These are phyloP conservation scores for Mycena polygramma DNA, from an alignment of 768 basidiomycete genomes.

Conservation along the genomic window DNA sequence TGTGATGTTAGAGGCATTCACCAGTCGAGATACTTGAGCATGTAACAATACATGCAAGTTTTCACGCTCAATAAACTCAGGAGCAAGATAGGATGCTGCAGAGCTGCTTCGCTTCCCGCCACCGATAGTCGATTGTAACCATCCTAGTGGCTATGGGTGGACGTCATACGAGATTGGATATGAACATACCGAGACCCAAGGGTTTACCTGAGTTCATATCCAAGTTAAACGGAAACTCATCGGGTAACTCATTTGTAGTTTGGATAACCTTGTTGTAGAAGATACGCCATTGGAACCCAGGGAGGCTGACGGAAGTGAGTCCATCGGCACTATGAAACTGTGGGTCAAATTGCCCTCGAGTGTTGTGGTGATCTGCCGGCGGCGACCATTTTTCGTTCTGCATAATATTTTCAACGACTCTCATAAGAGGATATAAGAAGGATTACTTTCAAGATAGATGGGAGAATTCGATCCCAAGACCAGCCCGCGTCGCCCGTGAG, in stretches of 20 bases:
- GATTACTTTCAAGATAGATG: constrained; percentile 47
- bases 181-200: too few relatives aligned
- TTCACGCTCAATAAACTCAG: constrained; percentile 39
- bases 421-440: background rate
- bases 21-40: constrained; percentile 38
- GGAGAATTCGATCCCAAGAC: constrained; percentile 49
- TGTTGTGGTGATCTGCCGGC: constrained; percentile 55
- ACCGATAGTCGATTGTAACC: constrained; percentile 42
- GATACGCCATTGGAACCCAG: constrained; percentile 45
- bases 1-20: background rate
- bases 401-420: background rate
- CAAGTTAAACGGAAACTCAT: too few relatives aligned
- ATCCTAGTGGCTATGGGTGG: constrained; percentile 44
- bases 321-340: constrained; percentile 51
- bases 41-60: constrained; percentile 47
- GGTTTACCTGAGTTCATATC: too few relatives aligned
- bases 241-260: constrained; percentile 39
- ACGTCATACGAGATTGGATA: constrained; percentile 45
- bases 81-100: constrained; percentile 46
- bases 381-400: constrained; percentile 53
- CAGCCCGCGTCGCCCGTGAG: constrained; percentile 51
- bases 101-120: constrained; percentile 37
- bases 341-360: constrained; percentile 53
- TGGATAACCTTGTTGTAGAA: constrained; percentile 40
- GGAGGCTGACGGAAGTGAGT: constrained; percentile 45